phyloP scores from a whole-genome alignment of 768 basidiomycete species.

The Suillus variegatus region DNA sequence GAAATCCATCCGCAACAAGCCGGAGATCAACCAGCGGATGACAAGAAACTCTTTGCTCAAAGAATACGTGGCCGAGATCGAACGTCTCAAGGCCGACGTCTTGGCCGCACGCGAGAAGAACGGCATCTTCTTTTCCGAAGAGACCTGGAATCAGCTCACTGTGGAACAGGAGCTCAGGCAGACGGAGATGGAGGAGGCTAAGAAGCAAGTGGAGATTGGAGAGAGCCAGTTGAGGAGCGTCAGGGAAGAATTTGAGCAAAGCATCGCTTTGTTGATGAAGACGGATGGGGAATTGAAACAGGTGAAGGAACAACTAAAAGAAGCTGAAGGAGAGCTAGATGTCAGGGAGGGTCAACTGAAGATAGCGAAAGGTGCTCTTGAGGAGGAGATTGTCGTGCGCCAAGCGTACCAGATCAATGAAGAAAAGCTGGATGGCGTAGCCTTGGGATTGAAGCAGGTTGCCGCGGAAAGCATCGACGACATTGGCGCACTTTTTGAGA shows the following conservation, averaged over 20 bases:
- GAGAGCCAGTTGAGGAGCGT: slow-evolving; percentile 79
- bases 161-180: slow-evolving; percentile 74
- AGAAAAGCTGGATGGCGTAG: slow-evolving; percentile 66
- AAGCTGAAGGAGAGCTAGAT: slow-evolving; percentile 52
- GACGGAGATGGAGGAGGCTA: slow-evolving; percentile 81
- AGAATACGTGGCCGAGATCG: slow-evolving; percentile 93
- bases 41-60: slow-evolving; percentile 89
- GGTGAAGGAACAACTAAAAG: slow-evolving; percentile 56
- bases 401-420: slow-evolving; percentile 81
- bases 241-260: slow-evolving; percentile 90
- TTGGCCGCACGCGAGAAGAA: slow-evolving; percentile 94
- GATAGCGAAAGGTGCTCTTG: slow-evolving; percentile 57
- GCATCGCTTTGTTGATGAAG: slow-evolving; percentile 72
- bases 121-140: slow-evolving; percentile 91
- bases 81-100: slow-evolving; percentile 87
- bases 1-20: slow-evolving; percentile 93
- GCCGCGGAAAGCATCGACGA: slow-evolving; percentile 72
- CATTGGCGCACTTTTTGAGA: slow-evolving; percentile 71
- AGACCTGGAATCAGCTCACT: slow-evolving; percentile 84
- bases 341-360: slow-evolving; percentile 59
- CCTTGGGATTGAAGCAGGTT: slow-evolving; percentile 63
- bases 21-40: slow-evolving; percentile 94
- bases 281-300: slow-evolving; percentile 75
- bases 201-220: slow-evolving; percentile 79
- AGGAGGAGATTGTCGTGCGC: slow-evolving; percentile 79